These are phyloP conservation scores for Solanum acaule DNA, from an alignment of 257 asterid species.

Conservation along the genomic window DNA sequence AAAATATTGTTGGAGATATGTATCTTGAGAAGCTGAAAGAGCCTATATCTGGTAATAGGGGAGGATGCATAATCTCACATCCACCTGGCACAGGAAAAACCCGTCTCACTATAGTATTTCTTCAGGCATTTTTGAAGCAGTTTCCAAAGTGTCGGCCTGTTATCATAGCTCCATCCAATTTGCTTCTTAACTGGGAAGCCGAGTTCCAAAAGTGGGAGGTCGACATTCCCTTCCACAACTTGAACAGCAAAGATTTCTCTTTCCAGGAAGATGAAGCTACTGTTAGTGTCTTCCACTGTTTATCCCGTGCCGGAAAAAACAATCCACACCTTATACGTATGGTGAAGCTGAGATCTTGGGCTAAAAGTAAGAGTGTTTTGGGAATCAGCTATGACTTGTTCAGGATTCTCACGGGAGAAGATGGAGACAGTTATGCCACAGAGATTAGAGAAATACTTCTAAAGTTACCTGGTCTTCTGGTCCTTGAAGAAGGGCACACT, in stretches of 20 bases:
- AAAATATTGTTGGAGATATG: conserved; percentile 52
- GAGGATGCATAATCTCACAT: conserved; percentile 80
- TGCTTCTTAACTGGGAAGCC: conserved; percentile 68
- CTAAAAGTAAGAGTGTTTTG: conserved; percentile 33
- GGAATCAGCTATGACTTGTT: conserved; percentile 52
- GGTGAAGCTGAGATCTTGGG: conserved; percentile 50
- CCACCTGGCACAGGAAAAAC: conserved; percentile 93
- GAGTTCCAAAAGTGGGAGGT: conserved; percentile 53
- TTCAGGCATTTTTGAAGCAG: conserved; percentile 43
- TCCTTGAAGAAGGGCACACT: conserved; percentile 83
- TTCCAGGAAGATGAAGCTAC: conserved; percentile 17
- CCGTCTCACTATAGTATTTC: conserved; percentile 53
- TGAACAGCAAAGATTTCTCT: conserved; percentile 33
- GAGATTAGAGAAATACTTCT: conserved; percentile 37
- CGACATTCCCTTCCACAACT: conserved; percentile 44
- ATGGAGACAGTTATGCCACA: not conserved
- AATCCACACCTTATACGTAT: conserved; percentile 10
- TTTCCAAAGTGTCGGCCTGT: conserved; percentile 53
- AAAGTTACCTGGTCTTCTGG: conserved; percentile 44
- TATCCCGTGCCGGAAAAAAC: conserved; percentile 1
- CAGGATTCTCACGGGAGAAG: conserved; percentile 33
- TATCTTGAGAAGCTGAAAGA: conserved; percentile 25
- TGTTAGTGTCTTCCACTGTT: not conserved
- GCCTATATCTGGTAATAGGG: conserved; percentile 20
- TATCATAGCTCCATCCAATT: conserved; percentile 61